Percentiles rank a stretch among this genome's conserved stretches.
These are phyloP conservation scores for Ananas comosus DNA, from an alignment of 176 grass and related monocot species.

Conservation along the genomic window DNA sequence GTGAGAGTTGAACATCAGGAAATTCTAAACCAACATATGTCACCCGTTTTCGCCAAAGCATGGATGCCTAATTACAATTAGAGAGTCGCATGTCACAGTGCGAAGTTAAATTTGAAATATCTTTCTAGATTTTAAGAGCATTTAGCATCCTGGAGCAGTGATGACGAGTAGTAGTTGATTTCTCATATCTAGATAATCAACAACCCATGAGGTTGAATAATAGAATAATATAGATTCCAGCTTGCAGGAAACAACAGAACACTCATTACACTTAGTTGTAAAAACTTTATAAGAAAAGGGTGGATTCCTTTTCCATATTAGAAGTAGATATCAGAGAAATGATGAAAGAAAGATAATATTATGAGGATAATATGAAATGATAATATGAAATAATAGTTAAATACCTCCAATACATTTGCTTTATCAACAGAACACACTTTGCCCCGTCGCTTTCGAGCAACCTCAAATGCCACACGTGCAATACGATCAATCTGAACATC, in stretches of 20 bases:
- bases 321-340: neutral
- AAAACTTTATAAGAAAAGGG: neutral
- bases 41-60: conserved; percentile 84
- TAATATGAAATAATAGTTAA: conserved; percentile 2
- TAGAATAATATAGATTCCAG: no score
- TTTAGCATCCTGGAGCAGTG: no score
- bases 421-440: conserved; percentile 89
- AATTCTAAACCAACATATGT: conserved; percentile 55
- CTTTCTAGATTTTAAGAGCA: no score
- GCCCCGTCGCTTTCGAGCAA: conserved; percentile 69
- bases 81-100: neutral
- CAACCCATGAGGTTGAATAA: no score
- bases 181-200: no score
- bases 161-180: no score
- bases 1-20: conserved; percentile 66
- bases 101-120: no score
- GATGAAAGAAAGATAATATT: neutral
- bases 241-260: no score
- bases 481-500: conserved; percentile 71
- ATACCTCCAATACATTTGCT: conserved; percentile 90
- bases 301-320: neutral
- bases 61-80: conserved; percentile 60
- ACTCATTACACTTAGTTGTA: neutral
- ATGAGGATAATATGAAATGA: neutral
- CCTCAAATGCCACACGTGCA: conserved; percentile 67